These are phyloP conservation scores for Lasiosphaeria miniovina DNA, from an alignment of 495 filamentous ascomycete genomes.

Conservation along the genomic window DNA sequence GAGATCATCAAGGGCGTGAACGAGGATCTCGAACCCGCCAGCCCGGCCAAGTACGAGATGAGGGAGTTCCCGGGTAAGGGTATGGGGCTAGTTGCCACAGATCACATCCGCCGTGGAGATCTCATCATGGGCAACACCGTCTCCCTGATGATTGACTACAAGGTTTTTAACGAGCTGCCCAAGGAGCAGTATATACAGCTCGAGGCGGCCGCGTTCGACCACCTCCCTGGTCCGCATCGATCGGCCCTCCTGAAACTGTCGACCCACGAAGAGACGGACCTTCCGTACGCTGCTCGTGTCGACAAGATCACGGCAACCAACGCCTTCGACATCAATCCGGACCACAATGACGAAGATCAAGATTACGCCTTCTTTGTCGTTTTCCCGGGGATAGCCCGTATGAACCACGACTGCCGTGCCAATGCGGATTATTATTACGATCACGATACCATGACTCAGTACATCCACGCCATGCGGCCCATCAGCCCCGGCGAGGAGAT, in stretches of 20 bases:
- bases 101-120: conserved; percentile 28
- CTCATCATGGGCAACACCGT: conserved; percentile 35
- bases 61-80: conserved; percentile 35
- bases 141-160: conserved; percentile 36
- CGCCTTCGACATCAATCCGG: conserved; percentile 34
- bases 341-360: conserved; percentile 19
- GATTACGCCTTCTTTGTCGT: conserved; percentile 29
- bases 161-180: conserved; percentile 28
- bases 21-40: conserved; percentile 20
- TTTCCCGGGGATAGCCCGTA: conserved; percentile 36
- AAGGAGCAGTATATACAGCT: conserved; percentile 22
- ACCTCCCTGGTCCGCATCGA: conserved; percentile 26
- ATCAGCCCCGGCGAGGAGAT: conserved; percentile 37
- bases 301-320: conserved; percentile 32
- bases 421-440: conserved; percentile 45
- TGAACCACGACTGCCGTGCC: conserved; percentile 46
- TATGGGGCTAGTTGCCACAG: conserved; percentile 31
- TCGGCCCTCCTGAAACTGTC: conserved; percentile 28
- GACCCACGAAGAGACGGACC: conserved; percentile 19
- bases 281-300: conserved; percentile 13
- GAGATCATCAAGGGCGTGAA: conserved; percentile 21
- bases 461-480: conserved; percentile 35
- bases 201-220: conserved; percentile 23
- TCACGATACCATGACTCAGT: conserved; percentile 31
- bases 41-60: conserved; percentile 24